These are phyloP conservation scores for Zygosaccharomyces lentus DNA, from an alignment of 805 yeast genomes.

Conservation along the genomic window DNA sequence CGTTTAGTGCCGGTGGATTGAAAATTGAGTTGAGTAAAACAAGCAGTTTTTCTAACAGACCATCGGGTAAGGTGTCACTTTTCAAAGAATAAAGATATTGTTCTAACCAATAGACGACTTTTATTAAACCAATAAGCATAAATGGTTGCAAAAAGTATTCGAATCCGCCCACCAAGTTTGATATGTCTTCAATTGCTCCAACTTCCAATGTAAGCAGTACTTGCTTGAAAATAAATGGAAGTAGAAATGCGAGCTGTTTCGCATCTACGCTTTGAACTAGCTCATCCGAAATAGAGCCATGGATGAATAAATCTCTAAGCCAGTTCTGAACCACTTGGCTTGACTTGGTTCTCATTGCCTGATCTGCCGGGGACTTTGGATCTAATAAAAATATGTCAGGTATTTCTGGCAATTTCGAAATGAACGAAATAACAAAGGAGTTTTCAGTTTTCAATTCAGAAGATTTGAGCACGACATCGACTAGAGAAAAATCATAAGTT, in stretches of 20 bases:
- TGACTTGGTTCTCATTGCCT: constrained; percentile 25
- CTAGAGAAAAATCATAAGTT: constrained; percentile 37
- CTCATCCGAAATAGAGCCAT: constrained; percentile 83
- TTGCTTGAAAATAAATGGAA: constrained; percentile 73
- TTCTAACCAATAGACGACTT: constrained; percentile 50
- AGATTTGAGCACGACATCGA: constrained; percentile 25
- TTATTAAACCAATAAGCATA: constrained; percentile 52
- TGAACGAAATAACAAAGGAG: constrained; percentile 34
- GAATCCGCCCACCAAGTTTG: constrained; percentile 66
- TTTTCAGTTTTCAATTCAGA: constrained; percentile 16
- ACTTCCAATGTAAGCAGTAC: constrained; percentile 55
- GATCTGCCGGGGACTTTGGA: constrained; percentile 23
- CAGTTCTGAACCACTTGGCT: constrained; percentile 54
- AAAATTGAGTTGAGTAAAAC: constrained; percentile 40
- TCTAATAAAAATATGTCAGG: constrained; percentile 27
- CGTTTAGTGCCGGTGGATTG: constrained; percentile 41
- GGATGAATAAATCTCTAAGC: constrained; percentile 76
- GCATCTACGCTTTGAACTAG: constrained; percentile 62
- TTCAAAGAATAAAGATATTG: constrained; percentile 38
- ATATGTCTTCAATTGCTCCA: constrained; percentile 50
- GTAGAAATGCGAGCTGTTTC: constrained; percentile 60
- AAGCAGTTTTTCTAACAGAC: constrained; percentile 35
- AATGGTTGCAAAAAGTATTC: constrained; percentile 85
- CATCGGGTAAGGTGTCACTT: constrained; percentile 23
- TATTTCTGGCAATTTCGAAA: constrained; percentile 25